phyloP scores from a whole-genome alignment of 2,329 filamentous ascomycete genomes.

The Bretziella fagacearum region DNA sequence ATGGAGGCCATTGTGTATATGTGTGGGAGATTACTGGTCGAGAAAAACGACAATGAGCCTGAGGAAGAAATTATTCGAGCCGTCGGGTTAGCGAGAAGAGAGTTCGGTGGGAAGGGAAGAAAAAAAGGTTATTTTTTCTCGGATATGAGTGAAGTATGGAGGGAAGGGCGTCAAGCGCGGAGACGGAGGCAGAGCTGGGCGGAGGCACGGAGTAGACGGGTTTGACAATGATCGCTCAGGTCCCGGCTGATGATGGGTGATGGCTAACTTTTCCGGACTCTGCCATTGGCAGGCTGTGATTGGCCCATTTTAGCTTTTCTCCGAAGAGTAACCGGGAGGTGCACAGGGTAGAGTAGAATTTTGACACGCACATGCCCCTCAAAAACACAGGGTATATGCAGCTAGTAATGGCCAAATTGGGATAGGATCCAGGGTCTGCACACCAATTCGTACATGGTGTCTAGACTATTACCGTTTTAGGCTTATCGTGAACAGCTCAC shows the following conservation, averaged over 20 bases:
- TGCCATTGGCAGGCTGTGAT: slow-evolving; percentile 10
- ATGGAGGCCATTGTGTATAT: slow-evolving; percentile 12
- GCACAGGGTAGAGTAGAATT: neutral
- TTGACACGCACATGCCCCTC: neutral
- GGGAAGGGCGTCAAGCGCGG: neutral
- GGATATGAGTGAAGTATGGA: slow-evolving; percentile 3
- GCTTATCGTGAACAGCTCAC: slow-evolving; percentile 8
- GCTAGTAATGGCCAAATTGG: neutral
- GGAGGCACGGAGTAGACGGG: neutral
- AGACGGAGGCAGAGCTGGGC: neutral
- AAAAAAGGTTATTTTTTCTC: neutral
- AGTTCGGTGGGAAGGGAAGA: neutral
- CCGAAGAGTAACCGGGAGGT: slow-evolving; percentile 10
- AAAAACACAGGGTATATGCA: neutral
- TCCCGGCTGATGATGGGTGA: slow-evolving; percentile 6
- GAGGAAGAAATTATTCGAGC: too few relatives aligned
- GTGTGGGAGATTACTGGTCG: neutral
- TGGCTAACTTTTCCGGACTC: slow-evolving; percentile 11
- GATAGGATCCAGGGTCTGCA: neutral
- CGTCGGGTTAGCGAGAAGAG: neutral
- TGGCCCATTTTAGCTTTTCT: slow-evolving; percentile 9
- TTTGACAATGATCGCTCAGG: neutral
- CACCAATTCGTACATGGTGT: neutral
- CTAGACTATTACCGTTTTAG: neutral
- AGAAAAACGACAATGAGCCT: neutral